phyloP scores from a whole-genome alignment of 1,139 yeast genomes.

The Arxiozyma heterogenica region DNA sequence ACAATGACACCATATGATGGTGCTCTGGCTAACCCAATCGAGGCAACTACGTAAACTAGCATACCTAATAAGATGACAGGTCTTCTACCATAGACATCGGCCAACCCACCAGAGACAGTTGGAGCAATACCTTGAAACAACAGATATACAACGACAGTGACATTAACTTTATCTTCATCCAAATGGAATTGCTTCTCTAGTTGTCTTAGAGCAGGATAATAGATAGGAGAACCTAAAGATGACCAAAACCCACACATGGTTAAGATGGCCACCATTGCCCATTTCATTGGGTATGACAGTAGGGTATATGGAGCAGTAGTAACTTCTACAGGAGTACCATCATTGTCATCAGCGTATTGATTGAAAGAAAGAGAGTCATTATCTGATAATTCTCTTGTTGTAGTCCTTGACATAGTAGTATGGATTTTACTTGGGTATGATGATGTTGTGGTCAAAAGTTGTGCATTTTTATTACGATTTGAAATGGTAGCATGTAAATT shows the following conservation, averaged over 20 bases:
- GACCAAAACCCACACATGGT: constrained; percentile 32
- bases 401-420: background rate
- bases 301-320: constrained; percentile 19
- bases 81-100: constrained; percentile 61
- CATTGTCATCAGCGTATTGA: background rate
- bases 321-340: constrained; percentile 1
- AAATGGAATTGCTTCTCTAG: constrained; percentile 46
- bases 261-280: constrained; percentile 27
- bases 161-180: constrained; percentile 48
- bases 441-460: background rate
- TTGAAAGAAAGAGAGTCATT: background rate
- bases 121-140: constrained; percentile 68
- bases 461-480: background rate
- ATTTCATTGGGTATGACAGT: constrained; percentile 21
- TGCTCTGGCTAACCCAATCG: constrained; percentile 52
- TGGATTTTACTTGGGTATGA: background rate
- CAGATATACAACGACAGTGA: constrained; percentile 64
- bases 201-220: constrained; percentile 29
- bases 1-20: constrained; percentile 46
- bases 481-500: background rate
- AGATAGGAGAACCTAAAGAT: constrained; percentile 30
- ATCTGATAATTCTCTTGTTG: background rate
- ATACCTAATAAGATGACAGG: constrained; percentile 53
- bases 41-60: constrained; percentile 44
- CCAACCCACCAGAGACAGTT: constrained; percentile 39